phyloP scores from a whole-genome alignment of 192 early-diverging fungal species.

The Fimicolochytrium jonesii region DNA sequence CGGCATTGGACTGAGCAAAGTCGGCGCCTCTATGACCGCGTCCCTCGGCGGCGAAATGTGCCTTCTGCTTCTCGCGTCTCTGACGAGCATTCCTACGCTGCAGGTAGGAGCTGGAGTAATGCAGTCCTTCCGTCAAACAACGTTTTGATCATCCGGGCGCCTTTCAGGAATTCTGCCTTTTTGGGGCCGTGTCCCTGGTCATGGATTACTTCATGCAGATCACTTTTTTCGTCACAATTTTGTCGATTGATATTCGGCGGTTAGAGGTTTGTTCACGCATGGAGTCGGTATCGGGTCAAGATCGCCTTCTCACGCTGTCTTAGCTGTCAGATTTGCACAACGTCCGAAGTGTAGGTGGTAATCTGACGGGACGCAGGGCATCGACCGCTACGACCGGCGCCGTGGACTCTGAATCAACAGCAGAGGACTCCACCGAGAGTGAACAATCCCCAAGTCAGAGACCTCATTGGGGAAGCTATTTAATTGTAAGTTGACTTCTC shows the following conservation, averaged over 20 bases:
- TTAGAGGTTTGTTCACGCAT: slow-evolving; percentile 51
- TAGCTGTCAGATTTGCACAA: slow-evolving; percentile 44
- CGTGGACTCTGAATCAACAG: no score
- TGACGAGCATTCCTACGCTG: slow-evolving; percentile 54
- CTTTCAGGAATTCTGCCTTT: slow-evolving; percentile 68
- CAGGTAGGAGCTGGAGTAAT: slow-evolving; percentile 38
- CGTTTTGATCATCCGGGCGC: no score
- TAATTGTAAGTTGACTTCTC: slow-evolving; percentile 24
- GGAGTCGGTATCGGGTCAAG: slow-evolving; percentile 7
- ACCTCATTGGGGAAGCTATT: slow-evolving; percentile 25
- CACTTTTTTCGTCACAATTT: slow-evolving; percentile 71
- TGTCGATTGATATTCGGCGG: slow-evolving; percentile 81
- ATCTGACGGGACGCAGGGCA: no score
- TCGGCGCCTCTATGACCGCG: slow-evolving; percentile 62
- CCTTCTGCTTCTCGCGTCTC: slow-evolving; percentile 53
- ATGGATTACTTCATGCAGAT: slow-evolving; percentile 78
- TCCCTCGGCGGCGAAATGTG: slow-evolving; percentile 53
- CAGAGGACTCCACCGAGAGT: no score
- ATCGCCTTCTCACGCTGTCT: neutral
- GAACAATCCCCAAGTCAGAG: slow-evolving; percentile 13
- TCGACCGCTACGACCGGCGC: no score
- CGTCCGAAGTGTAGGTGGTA: no score
- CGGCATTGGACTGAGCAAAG: slow-evolving; percentile 59
- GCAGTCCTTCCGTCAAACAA: no score
- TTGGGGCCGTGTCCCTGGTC: slow-evolving; percentile 59